Evolutionary conservation across 139 green algal genomes (phyloP), one percentile per base, ranked within the genome.

Genomic region (Coelastrella sp.): DNA sequence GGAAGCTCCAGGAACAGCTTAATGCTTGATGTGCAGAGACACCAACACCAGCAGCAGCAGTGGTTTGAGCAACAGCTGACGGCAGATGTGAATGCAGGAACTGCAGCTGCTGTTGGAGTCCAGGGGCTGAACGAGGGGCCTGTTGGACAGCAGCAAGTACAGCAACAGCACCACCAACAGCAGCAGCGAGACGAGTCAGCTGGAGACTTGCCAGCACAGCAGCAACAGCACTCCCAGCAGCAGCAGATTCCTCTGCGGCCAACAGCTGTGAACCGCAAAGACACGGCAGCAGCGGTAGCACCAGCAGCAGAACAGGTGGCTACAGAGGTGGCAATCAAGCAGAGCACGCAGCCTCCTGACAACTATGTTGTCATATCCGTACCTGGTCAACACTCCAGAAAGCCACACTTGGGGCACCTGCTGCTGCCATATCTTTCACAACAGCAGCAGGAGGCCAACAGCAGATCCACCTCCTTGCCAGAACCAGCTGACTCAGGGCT

Each of bases 391-490:
- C 95, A 97, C 74, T 96, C 94, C 4, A 81, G 94, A 7, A 97
- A 97, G 90, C 96, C 95, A 3, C 95, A 94, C 66, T 88, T 97
- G 6, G 92, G 87, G 5, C 83, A 79, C 14, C 89, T 96, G 81
- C 83, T 96, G 60, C 13, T 64, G 56, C 89, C 73, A 4, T 82
- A 85, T 60, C 80, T 93, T 16, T 77, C 73, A 2, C 76, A 65
- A 19, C 2, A 80, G 59, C 59, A 4, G 60, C 79, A 73, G 32
- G 7, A 68, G 61, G n/a, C n/a, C 61, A 77, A 23, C 71, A 77
- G 14, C 71, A n/a, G 71, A n/a, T n/a, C n/a, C n/a, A n/a, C n/a
- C n/a, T n/a, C n/a, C n/a, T n/a, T n/a, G n/a, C n/a, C n/a, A n/a
- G n/a, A n/a, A n/a, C n/a, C n/a, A n/a, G 71, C 71, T 5, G 10